Conservation (phyloP, 352 stramenopile species). For the Pythium pyrilobum region DNA sequence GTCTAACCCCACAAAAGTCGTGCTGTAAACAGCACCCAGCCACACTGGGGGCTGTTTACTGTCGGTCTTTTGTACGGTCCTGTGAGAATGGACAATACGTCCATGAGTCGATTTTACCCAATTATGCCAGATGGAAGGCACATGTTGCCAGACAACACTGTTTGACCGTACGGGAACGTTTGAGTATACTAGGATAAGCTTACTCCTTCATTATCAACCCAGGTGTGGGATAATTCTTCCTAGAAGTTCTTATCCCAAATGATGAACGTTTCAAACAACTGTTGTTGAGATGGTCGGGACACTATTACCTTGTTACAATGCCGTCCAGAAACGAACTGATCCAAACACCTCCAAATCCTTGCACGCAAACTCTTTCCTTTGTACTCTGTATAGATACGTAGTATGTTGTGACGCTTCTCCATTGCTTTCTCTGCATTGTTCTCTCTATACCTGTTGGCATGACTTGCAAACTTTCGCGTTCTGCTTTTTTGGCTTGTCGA, state of each 20-base stretch:
- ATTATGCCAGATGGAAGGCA: no score
- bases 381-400: no score
- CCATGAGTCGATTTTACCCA: no score
- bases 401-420: neutral
- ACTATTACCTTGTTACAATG: conserved; percentile 78
- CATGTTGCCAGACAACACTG: no score
- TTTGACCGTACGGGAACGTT: conserved; percentile 6
- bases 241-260: conserved; percentile 83
- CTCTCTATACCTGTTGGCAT: no score
- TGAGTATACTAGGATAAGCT: neutral
- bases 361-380: neutral
- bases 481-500: no score
- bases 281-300: conserved; percentile 69
- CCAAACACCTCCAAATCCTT: conserved; percentile 27
- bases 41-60: no score
- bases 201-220: neutral
- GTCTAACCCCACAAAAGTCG: no score
- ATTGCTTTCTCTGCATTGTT: neutral
- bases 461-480: no score
- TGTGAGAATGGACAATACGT: no score
- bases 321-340: conserved; percentile 70
- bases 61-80: no score
- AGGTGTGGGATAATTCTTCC: conserved; percentile 80
- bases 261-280: conserved; percentile 76
- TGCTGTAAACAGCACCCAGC: no score